Evolutionary conservation across 306 rosid genomes (phyloP), one percentile per base, ranked within the genome.

Genomic region (Glycine latifolia): DNA sequence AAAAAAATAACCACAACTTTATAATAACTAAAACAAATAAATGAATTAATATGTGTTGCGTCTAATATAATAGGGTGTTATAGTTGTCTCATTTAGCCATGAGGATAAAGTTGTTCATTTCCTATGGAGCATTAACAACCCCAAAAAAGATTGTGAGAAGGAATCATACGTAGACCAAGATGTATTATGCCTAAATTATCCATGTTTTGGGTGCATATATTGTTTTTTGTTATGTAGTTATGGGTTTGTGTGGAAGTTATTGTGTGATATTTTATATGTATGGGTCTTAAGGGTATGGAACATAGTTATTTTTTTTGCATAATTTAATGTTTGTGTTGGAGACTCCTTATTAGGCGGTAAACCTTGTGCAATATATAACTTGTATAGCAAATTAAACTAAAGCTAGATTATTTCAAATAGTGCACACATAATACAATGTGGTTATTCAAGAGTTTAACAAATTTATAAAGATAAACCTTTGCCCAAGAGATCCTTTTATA

Each of bases 401-500:
- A 31, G 10, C 43, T 31, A 26, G 67, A 61, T 31, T 31, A 20
- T 56, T 56, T 15, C 4, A 1, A 33, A 11, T 6, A 62, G 7
- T 10, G 13, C 9, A 14, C 14, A 66, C 31, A 15, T 8, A 16
- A 44, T 9, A 10, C 8, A n/a, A 67, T 8, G 14, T n/a, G 50
- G 14, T 16, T 41, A 9, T 0, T 69, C 5, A 46, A 46, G 10
- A 44, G 4, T 69, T 46, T 46, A 69, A 16, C 8, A 44, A 71
- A 70, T 41, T 50, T 33, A 14, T 67, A 81, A 72, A 73, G 69
- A 41, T 54, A 52, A 46, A 95, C 98, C 98, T 96, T 96, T 74
- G 97, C 96, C 99, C 99, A 96, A 61, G 99, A 93, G 85, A 96
- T 87, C 86, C 99, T 88, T 84, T 96, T 96, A 81, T 96, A 96